Evolutionary conservation across 176 grass and related monocot genomes (phyloP), one percentile per base, ranked within the genome.

Genomic region (Juncus inflexus): DNA sequence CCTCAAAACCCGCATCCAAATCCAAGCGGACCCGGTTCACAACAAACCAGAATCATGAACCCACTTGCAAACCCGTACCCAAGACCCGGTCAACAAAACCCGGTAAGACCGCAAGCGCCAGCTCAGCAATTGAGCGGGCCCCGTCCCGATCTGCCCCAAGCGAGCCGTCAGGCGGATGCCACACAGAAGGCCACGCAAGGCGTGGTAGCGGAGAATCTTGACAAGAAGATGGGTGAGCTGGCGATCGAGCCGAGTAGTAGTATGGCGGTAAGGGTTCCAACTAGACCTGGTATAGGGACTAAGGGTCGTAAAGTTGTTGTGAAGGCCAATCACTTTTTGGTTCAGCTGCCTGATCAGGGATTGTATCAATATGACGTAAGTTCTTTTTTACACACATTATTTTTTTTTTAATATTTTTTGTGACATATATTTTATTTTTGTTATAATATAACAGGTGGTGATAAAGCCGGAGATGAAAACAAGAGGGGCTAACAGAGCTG

Each of bases 301-400:
- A 3, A 0, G 2, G 81, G 81, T 6, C 1, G 3, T 0, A 15
- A 6, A 37, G 80, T 75, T 54, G 0, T 66, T 5, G 28, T 95
- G 14, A 90, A 42, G 68, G 86, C 80, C 35, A 95, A 95, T 70
- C 83, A 86, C 50, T 90, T 90, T 75, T 78, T 95, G 16, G 80
- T 76, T 35, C 65, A 74, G 62, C 69, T 95, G 42, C 57, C 58
- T 7, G 76, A 90, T 51, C 80, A 83, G 61, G 62, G 65, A 45
- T 67, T 95, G 52, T 61, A 83, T 40, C 83, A 84, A 2, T 95
- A 95, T 37, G 77, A 90, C 60, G 90, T 90, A 64, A 12, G 67
- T 2, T 47, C 2, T 3, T 42, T 38, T 15, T 19, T 14, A 37
- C 7, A 11, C 35, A 36, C 6, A 37, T 37, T 52, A 36, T 53